Conservation (phyloP, 164 flowering plant genomes). For the Taxillus chinensis region DNA sequence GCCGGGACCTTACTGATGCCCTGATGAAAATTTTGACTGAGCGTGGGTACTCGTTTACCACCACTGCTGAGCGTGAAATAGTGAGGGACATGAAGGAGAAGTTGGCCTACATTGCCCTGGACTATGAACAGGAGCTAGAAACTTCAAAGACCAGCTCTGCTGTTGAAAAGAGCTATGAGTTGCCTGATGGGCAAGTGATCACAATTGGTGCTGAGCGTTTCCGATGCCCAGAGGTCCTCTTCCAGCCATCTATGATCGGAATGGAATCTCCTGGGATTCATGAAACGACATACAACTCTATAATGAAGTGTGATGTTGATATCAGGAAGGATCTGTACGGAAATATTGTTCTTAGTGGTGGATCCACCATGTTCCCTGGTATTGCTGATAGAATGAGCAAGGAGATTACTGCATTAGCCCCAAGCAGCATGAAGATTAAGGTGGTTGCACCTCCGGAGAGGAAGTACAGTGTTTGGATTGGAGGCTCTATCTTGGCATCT, state of each 20-base stretch:
- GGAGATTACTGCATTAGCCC: slow-evolving; percentile 42
- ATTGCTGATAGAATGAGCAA: slow-evolving; percentile 49
- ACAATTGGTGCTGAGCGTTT: slow-evolving; percentile 45
- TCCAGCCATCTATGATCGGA: slow-evolving; percentile 41
- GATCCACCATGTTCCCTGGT: slow-evolving; percentile 45
- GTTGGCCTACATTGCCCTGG: slow-evolving; percentile 37
- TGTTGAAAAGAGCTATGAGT: slow-evolving; percentile 37
- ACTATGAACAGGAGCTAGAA: slow-evolving; percentile 38
- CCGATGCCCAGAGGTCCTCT: slow-evolving; percentile 42
- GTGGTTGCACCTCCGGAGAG: slow-evolving; percentile 44
- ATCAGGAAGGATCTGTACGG: slow-evolving; percentile 42
- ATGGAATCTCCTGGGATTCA: slow-evolving; percentile 46
- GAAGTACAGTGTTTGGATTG: slow-evolving; percentile 47
- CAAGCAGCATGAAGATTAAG: slow-evolving; percentile 46
- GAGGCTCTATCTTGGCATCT: slow-evolving; percentile 40
- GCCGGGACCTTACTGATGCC: slow-evolving; percentile 45
- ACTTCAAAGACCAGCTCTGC: slow-evolving; percentile 37
- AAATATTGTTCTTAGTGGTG: slow-evolving; percentile 48
- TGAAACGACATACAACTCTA: slow-evolving; percentile 40
- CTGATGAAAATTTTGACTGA: slow-evolving; percentile 47
- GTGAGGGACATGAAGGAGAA: slow-evolving; percentile 45
- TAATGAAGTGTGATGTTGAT: slow-evolving; percentile 46
- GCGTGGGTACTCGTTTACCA: slow-evolving; percentile 46
- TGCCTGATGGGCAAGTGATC: slow-evolving; percentile 41
- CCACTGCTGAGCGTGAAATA: slow-evolving; percentile 49